Percentiles rank a stretch among this genome's conserved stretches.
phyloP scores from a whole-genome alignment of 495 filamentous ascomycete genomes.

The Sordaria brevicollis region DNA sequence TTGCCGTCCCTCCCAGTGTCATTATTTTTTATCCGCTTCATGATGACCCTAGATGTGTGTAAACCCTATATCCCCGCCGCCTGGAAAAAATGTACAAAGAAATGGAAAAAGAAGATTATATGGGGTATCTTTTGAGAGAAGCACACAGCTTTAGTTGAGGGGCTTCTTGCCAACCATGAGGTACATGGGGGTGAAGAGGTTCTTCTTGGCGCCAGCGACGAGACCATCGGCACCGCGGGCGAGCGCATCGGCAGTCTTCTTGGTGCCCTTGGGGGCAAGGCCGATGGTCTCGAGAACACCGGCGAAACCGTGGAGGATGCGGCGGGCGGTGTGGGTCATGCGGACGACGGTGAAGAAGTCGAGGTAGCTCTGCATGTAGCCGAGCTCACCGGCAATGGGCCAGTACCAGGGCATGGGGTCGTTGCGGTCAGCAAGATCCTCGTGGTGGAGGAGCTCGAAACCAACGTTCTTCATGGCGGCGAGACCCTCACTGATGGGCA shows the following conservation, averaged over 20 bases:
- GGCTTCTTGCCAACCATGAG: constrained; percentile 95
- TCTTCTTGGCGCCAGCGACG: constrained; percentile 81
- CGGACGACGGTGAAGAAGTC: constrained; percentile 79
- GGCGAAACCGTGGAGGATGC: constrained; percentile 66
- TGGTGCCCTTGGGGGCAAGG: constrained; percentile 73
- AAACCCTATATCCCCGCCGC: constrained; percentile 8
- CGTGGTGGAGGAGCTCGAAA: constrained; percentile 75
- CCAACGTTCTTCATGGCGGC: constrained; percentile 80
- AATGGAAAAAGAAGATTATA: constrained; percentile 1
- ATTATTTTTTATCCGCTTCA: constrained; percentile 13
- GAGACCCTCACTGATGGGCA: constrained; percentile 72
- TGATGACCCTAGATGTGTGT: constrained; percentile 1
- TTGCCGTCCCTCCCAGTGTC: background rate
- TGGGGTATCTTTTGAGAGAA: background rate
- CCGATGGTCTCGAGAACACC: constrained; percentile 65
- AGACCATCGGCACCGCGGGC: constrained; percentile 76
- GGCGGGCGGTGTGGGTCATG: constrained; percentile 82
- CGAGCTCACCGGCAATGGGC: constrained; percentile 70
- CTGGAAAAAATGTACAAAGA: constrained; percentile 4
- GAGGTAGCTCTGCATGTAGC: constrained; percentile 66
- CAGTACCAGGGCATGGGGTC: constrained; percentile 91
- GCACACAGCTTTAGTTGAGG: constrained; percentile 16
- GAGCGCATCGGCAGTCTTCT: constrained; percentile 90
- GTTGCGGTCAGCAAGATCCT: constrained; percentile 77
- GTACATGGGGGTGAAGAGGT: constrained; percentile 98